These are phyloP conservation scores for Aspergillus cavernicola DNA, from an alignment of 495 filamentous ascomycete species.

Conservation along the genomic window DNA sequence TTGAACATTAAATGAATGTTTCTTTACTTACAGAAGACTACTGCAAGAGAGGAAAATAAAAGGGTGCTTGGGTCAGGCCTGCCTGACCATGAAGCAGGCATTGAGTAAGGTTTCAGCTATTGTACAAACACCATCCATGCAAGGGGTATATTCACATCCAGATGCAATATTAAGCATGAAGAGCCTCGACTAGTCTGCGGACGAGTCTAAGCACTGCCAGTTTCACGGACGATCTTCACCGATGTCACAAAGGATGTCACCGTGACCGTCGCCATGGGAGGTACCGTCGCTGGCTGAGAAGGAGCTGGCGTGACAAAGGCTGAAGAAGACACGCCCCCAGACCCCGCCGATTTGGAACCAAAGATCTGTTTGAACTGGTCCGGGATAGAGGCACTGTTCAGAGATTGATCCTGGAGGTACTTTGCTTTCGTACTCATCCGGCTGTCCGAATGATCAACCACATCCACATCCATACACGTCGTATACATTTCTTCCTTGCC, in stretches of 20 bases:
- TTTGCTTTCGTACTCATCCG: conserved; percentile 5
- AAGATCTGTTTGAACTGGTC: conserved; percentile 31
- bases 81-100: background rate
- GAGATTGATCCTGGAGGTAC: conserved; percentile 31
- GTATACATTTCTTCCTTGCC: conserved; percentile 73
- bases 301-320: background rate
- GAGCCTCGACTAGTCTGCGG: no score
- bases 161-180: background rate
- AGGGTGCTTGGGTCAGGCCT: background rate
- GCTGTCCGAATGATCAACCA: conserved; percentile 37
- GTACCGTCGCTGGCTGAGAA: background rate
- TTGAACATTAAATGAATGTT: no score
- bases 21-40: no score
- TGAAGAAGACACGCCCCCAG: background rate
- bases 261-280: conserved; percentile 4
- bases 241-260: conserved; percentile 23
- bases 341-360: background rate
- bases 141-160: background rate
- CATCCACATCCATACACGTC: conserved; percentile 72
- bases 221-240: conserved; percentile 15
- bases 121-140: conserved; percentile 4
- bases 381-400: conserved; percentile 37
- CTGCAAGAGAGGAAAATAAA: background rate
- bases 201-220: background rate
- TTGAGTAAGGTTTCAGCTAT: background rate